Percentiles rank a stretch among this genome's conserved stretches.
These are phyloP conservation scores for Calonectria pteridis DNA, from an alignment of 2,329 filamentous ascomycete genomes.

Conservation along the genomic window DNA sequence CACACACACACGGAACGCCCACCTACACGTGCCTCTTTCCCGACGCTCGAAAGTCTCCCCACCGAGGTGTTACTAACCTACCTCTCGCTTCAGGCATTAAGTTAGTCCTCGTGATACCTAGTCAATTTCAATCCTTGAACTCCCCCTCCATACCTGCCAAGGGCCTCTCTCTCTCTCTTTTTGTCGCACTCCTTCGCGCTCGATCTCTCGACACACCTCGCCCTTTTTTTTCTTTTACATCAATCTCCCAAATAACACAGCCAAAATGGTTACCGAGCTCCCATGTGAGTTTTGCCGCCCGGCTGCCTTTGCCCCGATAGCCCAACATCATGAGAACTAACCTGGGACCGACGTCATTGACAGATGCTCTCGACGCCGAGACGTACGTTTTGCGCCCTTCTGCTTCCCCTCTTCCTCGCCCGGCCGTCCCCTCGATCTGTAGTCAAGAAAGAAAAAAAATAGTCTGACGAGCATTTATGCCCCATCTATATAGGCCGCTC, in stretches of 20 bases:
- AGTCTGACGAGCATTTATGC: conserved; percentile 21
- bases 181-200: not conserved
- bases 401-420: not conserved
- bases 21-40: conserved; percentile 18
- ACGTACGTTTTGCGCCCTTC: conserved; percentile 68
- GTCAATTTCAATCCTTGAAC: conserved; percentile 5
- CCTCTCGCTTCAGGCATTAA: not conserved
- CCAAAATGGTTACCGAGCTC: conserved; percentile 61
- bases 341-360: not conserved
- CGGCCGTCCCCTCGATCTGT: not conserved
- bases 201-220: too few relatives aligned
- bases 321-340: conserved; percentile 27
- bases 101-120: conserved; percentile 8
- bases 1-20: conserved; percentile 12
- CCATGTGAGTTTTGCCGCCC: conserved; percentile 57
- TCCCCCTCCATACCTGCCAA: not conserved
- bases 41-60: conserved; percentile 10
- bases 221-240: not conserved
- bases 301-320: conserved; percentile 27
- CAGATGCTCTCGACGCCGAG: conserved; percentile 98
- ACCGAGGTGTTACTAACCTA: conserved; percentile 5
- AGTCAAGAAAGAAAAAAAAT: not conserved
- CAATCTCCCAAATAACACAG: not conserved
- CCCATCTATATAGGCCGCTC: conserved; percentile 73
- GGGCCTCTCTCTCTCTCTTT: not conserved